These are phyloP conservation scores for Baeospora myosura DNA, from an alignment of 1,284 basidiomycete genomes.

Conservation along the genomic window DNA sequence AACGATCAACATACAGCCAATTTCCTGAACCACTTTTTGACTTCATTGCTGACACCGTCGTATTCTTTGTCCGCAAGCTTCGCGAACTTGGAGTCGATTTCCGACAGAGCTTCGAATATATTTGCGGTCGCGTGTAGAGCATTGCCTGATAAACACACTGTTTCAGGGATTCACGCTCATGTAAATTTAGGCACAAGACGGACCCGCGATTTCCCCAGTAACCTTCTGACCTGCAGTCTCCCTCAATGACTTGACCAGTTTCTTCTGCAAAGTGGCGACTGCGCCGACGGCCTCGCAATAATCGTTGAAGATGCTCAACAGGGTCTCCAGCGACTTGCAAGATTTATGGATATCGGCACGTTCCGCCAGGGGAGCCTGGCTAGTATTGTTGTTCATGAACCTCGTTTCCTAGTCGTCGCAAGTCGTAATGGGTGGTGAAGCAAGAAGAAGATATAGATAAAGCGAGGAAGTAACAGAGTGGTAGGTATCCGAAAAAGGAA, in stretches of 20 bases:
- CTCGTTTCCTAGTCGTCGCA: no score
- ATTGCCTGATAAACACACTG: constrained; percentile 43
- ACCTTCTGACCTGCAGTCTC: constrained; percentile 57
- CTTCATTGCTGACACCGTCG: constrained; percentile 52
- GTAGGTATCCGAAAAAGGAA: no score
- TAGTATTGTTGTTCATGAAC: no score
- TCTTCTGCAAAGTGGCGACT: constrained; percentile 64
- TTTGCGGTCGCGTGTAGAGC: constrained; percentile 54
- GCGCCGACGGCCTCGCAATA: constrained; percentile 64
- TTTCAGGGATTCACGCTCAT: not conserved
- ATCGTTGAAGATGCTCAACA: constrained; percentile 60
- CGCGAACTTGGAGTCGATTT: constrained; percentile 65
- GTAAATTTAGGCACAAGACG: constrained; percentile 16
- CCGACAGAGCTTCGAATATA: constrained; percentile 61
- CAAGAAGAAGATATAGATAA: no score
- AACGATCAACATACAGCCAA: constrained; percentile 55
- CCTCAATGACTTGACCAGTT: constrained; percentile 57
- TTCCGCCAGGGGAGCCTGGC: constrained; percentile 35
- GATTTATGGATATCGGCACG: constrained; percentile 70
- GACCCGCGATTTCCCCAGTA: constrained; percentile 56
- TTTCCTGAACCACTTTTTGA: constrained; percentile 81
- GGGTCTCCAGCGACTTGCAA: constrained; percentile 64
- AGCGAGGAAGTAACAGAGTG: no score
- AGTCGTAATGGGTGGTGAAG: no score
- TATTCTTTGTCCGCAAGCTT: constrained; percentile 72